Conservation (phyloP, 768 basidiomycete genomes). For the Collybiopsis luxurians region DNA sequence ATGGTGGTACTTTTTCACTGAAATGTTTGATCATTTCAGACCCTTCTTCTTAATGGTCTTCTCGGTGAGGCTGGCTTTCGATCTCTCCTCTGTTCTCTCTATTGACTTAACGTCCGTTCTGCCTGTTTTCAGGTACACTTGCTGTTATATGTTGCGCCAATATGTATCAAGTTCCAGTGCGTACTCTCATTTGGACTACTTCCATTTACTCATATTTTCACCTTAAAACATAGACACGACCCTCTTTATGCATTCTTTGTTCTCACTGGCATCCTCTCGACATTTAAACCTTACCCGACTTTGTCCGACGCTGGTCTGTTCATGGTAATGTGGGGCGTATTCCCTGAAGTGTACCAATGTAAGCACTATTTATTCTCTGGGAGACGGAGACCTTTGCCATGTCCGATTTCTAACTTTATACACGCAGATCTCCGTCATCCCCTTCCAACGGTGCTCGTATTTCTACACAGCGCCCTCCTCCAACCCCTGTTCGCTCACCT, state of each 20-base stretch:
- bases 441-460: constrained; percentile 77
- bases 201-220: neutral
- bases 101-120: neutral
- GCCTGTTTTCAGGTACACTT: constrained; percentile 63
- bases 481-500: constrained; percentile 89
- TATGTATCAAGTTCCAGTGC: constrained; percentile 88
- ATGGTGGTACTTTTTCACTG: constrained; percentile 99
- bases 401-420: neutral
- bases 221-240: constrained; percentile 46
- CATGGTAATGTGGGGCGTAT: constrained; percentile 74
- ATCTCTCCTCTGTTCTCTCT: neutral
- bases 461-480: constrained; percentile 80
- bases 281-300: constrained; percentile 91
- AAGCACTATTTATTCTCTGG: constrained; percentile 32
- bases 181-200: constrained; percentile 16
- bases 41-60: constrained; percentile 95
- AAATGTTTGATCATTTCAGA: constrained; percentile 98
- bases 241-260: constrained; percentile 78
- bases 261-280: constrained; percentile 71
- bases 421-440: constrained; percentile 77
- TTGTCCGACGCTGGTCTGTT: constrained; percentile 89
- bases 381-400: no score
- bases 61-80: constrained; percentile 53
- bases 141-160: constrained; percentile 74
- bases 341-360: constrained; percentile 86